These are phyloP conservation scores for Hymenochaete sp. DNA, from an alignment of 1,284 basidiomycete species.

Conservation along the genomic window DNA sequence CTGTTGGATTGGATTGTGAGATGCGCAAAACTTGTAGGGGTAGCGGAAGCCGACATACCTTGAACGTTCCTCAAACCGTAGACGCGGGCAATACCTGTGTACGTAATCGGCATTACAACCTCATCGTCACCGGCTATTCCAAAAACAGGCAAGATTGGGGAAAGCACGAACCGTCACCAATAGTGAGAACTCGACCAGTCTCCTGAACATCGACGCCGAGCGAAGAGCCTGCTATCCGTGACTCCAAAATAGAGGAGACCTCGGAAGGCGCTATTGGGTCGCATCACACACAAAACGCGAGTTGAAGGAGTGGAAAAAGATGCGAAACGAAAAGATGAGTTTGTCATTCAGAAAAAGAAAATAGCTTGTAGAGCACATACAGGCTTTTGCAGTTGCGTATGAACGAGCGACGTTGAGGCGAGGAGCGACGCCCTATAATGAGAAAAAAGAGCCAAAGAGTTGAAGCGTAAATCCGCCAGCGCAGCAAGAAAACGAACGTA, in stretches of 20 bases:
- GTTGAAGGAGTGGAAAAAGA: slow-evolving; percentile 3
- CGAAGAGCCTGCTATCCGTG: slow-evolving; percentile 89
- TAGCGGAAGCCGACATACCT: slow-evolving; percentile 41
- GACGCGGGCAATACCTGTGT: slow-evolving; percentile 98
- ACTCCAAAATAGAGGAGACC: slow-evolving; percentile 98
- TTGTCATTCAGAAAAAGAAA: background rate
- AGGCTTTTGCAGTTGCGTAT: slow-evolving; percentile 97
- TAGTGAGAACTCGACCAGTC: slow-evolving; percentile 95
- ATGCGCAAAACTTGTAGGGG: slow-evolving; percentile 14
- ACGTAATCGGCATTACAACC: slow-evolving; percentile 53
- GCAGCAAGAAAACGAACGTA: slow-evolving; percentile 25
- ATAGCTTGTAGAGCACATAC: slow-evolving; percentile 57
- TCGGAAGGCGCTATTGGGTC: slow-evolving; percentile 81
- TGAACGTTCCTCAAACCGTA: slow-evolving; percentile 91
- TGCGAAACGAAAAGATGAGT: background rate
- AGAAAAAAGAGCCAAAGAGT: slow-evolving; percentile 21
- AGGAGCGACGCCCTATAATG: slow-evolving; percentile 36
- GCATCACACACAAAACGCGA: slow-evolving; percentile 10
- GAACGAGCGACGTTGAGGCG: slow-evolving; percentile 54
- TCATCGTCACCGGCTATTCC: slow-evolving; percentile 4
- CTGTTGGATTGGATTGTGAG: slow-evolving; percentile 31
- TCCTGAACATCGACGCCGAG: slow-evolving; percentile 94
- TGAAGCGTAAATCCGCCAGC: slow-evolving; percentile 8
- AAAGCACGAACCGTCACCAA: slow-evolving; percentile 21
- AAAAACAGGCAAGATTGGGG: slow-evolving; percentile 4